Conservation (phyloP, 768 basidiomycete genomes). For the Pholiota microspora region DNA sequence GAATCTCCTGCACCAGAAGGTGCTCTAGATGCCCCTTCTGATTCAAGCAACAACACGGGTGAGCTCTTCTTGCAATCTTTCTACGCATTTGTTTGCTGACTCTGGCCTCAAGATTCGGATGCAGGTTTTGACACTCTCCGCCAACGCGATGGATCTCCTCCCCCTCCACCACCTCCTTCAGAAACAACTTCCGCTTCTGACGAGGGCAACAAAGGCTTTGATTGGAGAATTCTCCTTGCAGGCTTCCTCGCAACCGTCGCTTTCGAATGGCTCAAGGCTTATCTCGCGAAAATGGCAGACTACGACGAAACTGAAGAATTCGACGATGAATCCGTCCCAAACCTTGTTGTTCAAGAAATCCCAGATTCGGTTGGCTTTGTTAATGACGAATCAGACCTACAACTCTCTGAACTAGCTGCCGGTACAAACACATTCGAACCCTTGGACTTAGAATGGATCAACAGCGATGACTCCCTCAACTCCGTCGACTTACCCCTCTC, state of each 20-base stretch:
- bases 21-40: not conserved
- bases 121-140: no score
- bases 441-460: no score
- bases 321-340: no score
- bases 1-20: not conserved
- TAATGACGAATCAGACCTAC: not conserved
- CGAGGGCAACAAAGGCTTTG: not conserved
- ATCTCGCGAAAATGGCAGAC: not conserved
- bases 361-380: no score
- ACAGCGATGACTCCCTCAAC: no score
- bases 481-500: no score
- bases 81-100: no score
- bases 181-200: not conserved
- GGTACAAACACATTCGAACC: no score
- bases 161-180: not conserved
- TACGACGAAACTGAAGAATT: not conserved
- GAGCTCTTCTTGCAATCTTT: not conserved
- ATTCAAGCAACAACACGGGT: not conserved
- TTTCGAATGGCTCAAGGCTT: not conserved
- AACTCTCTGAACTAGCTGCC: not conserved
- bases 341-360: no score
- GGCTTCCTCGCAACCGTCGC: not conserved
- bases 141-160: no score
- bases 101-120: no score
- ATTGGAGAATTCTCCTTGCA: not conserved